Evolutionary conservation across 345 rosid genomes (phyloP).

Genomic region (Eucalyptus fibrosa): DNA sequence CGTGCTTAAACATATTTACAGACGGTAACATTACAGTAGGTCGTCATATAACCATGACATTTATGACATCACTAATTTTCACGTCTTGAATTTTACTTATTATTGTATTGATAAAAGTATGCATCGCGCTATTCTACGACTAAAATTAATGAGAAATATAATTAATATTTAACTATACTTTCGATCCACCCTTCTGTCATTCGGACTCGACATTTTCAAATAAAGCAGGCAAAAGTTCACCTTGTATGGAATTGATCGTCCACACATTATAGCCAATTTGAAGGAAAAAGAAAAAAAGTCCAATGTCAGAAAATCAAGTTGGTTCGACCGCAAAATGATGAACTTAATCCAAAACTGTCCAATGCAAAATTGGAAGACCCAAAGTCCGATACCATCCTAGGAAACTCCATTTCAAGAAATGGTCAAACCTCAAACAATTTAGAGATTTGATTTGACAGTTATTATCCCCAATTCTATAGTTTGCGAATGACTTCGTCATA

Average conservation of each 20-base stretch:
- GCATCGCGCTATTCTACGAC: neutral
- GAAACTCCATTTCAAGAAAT: neutral
- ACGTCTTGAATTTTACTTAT: neutral
- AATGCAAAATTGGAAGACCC: neutral
- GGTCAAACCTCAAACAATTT: neutral
- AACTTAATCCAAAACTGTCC: neutral
- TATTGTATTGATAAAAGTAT: neutral
- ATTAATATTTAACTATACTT: neutral
- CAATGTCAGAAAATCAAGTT: neutral
- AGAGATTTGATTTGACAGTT: neutral
- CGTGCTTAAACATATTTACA: neutral
- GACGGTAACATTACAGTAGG: neutral
- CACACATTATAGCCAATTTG: neutral
- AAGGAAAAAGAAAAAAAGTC: neutral
- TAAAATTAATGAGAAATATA: too few species aligned
- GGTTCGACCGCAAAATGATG: neutral
- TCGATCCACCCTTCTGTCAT: neutral
- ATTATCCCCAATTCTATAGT: neutral
- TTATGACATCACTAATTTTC: neutral
- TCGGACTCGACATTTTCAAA: neutral
- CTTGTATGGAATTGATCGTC: neutral
- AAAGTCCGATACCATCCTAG: neutral
- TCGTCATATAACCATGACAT: neutral
- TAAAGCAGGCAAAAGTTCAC: neutral
- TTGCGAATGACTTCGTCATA: fast-evolving